These are phyloP conservation scores for Colletotrichum gloeosporioides DNA, from an alignment of 2,329 filamentous ascomycete genomes.

Conservation along the genomic window DNA sequence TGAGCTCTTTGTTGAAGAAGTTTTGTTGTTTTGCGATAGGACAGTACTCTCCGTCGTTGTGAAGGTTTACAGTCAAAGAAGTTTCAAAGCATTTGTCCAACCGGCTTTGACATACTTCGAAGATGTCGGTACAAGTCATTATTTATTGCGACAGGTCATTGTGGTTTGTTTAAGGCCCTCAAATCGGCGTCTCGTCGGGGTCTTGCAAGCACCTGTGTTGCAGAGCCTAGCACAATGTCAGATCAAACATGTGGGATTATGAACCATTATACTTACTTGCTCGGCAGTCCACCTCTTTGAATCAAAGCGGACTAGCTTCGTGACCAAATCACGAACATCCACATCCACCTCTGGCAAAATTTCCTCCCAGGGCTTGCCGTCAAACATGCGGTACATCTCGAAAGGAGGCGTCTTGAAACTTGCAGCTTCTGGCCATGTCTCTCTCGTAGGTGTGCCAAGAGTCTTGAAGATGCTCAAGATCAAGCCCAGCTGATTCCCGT, in stretches of 20 bases:
- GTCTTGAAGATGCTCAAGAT: slow-evolving; percentile 94
- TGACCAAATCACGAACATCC: slow-evolving; percentile 69
- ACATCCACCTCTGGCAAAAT: slow-evolving; percentile 68
- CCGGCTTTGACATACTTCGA: neutral
- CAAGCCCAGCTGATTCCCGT: slow-evolving; percentile 90
- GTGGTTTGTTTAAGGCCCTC: neutral
- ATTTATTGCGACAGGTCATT: neutral
- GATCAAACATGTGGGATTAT: neutral
- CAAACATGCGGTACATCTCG: slow-evolving; percentile 85
- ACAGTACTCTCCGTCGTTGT: neutral
- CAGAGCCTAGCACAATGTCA: neutral
- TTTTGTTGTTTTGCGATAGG: neutral
- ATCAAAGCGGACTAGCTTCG: slow-evolving; percentile 74
- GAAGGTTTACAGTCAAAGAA: neutral
- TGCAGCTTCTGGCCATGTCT: slow-evolving; percentile 82
- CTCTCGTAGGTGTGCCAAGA: slow-evolving; percentile 81
- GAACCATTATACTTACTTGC: slow-evolving; percentile 31
- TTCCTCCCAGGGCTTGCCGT: slow-evolving; percentile 69
- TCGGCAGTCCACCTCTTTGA: slow-evolving; percentile 71
- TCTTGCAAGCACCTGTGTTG: slow-evolving; percentile 7
- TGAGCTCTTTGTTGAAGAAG: neutral
- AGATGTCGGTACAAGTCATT: neutral
- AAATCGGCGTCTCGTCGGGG: neutral
- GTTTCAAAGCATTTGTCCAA: neutral
- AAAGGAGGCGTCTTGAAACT: slow-evolving; percentile 78